These are phyloP conservation scores for Helicostylum pulchrum DNA, from an alignment of 192 early-diverging fungal genomes.

Conservation along the genomic window DNA sequence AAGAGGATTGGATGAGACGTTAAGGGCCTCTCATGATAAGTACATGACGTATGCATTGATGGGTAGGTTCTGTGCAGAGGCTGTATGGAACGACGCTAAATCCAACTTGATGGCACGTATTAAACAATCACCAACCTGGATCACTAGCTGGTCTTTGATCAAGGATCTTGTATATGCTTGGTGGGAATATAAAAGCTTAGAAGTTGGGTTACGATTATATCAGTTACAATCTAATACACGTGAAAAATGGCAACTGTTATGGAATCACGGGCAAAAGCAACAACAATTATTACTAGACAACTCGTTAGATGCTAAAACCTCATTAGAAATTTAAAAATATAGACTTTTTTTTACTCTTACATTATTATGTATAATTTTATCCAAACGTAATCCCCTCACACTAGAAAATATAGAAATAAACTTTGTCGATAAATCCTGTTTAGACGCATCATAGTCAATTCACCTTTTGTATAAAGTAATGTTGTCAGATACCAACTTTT, in stretches of 20 bases:
- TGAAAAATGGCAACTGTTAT: not conserved
- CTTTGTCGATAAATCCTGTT: too few relatives aligned
- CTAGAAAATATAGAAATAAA: too few relatives aligned
- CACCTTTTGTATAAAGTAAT: too few relatives aligned
- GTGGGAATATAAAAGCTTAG: slow-evolving; percentile 7
- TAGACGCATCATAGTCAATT: too few relatives aligned
- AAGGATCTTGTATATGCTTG: slow-evolving; percentile 18
- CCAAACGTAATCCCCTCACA: too few relatives aligned
- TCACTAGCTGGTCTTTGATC: not conserved
- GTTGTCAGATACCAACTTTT: too few relatives aligned
- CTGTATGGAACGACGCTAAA: slow-evolving; percentile 31
- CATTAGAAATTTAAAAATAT: too few relatives aligned
- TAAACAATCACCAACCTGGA: not conserved
- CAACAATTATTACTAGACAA: too few relatives aligned
- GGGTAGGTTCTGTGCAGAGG: slow-evolving; percentile 34
- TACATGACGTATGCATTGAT: slow-evolving; percentile 35
- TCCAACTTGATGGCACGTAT: slow-evolving; percentile 6
- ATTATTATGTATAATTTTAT: too few relatives aligned
- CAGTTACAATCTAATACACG: not conserved
- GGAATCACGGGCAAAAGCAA: too few relatives aligned
- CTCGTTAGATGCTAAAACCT: too few relatives aligned
- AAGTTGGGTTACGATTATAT: slow-evolving; percentile 1
- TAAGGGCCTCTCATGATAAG: slow-evolving; percentile 25
- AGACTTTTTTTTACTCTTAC: too few relatives aligned
- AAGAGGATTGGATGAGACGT: slow-evolving; percentile 60